Conservation (phyloP, 805 yeast genomes). For the Pichia gijzeniarum region DNA sequence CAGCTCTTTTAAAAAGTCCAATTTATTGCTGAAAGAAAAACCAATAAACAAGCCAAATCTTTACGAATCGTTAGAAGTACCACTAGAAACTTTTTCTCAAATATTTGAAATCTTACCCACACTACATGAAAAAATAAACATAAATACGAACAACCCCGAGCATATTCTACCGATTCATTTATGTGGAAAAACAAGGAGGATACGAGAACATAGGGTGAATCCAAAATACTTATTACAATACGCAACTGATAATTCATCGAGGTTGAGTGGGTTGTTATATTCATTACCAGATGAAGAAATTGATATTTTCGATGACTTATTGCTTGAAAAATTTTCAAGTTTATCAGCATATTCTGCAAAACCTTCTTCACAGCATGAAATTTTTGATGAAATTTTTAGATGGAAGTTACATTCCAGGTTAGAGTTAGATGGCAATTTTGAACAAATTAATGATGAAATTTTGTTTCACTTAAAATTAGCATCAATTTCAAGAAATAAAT, state of each 20-base stretch:
- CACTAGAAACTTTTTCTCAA: slow-evolving; percentile 12
- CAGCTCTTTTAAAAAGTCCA: not conserved
- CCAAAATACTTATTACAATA: slow-evolving; percentile 42
- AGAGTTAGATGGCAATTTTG: not conserved
- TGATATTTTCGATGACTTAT: slow-evolving; percentile 25
- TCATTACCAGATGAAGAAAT: slow-evolving; percentile 31
- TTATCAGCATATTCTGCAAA: not conserved
- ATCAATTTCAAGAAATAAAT: slow-evolving; percentile 37
- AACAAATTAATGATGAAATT: slow-evolving; percentile 1
- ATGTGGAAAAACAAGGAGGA: slow-evolving; percentile 12
- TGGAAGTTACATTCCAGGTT: slow-evolving; percentile 5
- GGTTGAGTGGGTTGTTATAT: slow-evolving; percentile 26
- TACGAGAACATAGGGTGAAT: slow-evolving; percentile 44
- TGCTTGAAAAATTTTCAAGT: slow-evolving; percentile 8
- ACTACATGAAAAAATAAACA: not conserved
- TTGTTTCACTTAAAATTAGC: slow-evolving; percentile 30
- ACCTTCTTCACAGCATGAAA: not conserved
- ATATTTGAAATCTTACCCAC: slow-evolving; percentile 1
- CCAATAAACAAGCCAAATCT: not conserved
- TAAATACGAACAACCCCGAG: not conserved
- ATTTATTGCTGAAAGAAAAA: too few species aligned
- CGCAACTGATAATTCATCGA: slow-evolving; percentile 40
- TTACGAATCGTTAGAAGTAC: slow-evolving; percentile 1
- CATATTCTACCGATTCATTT: slow-evolving; percentile 4
- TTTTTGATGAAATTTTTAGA: slow-evolving; percentile 4